Conservation (phyloP, 1,284 basidiomycete species). For the Cutaneotrichosporon mucoides region DNA sequence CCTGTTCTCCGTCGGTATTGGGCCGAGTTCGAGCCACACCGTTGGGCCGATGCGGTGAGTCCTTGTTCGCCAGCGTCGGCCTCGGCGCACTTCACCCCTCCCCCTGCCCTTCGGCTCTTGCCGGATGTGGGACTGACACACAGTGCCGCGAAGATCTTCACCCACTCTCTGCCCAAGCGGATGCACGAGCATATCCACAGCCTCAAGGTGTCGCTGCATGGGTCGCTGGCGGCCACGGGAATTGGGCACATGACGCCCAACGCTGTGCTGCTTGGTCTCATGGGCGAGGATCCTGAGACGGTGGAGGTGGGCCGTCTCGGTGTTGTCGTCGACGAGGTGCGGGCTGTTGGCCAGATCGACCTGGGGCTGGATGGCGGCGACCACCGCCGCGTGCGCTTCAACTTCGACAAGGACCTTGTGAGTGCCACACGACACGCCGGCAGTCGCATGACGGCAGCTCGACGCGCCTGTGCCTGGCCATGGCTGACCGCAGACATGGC, state of each 20-base stretch:
- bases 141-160: constrained; percentile 16
- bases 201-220: constrained; percentile 75
- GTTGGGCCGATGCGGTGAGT: constrained; percentile 73
- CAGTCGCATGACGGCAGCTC: no score
- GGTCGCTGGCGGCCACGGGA: constrained; percentile 58
- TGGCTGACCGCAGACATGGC: constrained; percentile 38
- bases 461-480: no score
- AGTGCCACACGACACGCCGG: no score
- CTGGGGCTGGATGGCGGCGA: constrained; percentile 65
- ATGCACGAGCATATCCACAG: constrained; percentile 58
- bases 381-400: constrained; percentile 68
- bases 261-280: constrained; percentile 83
- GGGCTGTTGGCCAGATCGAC: constrained; percentile 27
- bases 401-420: constrained; percentile 83
- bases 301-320: constrained; percentile 38
- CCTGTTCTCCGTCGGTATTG: constrained; percentile 82
- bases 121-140: no score
- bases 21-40: constrained; percentile 55
- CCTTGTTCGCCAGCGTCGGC: no score
- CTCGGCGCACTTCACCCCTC: no score
- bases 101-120: no score
- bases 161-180: constrained; percentile 23
- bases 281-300: constrained; percentile 57
- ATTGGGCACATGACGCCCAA: constrained; percentile 88
- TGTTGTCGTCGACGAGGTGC: constrained; percentile 30